phyloP scores from a whole-genome alignment of 2,329 filamentous ascomycete genomes.

The Aspergillus hiratsukae region DNA sequence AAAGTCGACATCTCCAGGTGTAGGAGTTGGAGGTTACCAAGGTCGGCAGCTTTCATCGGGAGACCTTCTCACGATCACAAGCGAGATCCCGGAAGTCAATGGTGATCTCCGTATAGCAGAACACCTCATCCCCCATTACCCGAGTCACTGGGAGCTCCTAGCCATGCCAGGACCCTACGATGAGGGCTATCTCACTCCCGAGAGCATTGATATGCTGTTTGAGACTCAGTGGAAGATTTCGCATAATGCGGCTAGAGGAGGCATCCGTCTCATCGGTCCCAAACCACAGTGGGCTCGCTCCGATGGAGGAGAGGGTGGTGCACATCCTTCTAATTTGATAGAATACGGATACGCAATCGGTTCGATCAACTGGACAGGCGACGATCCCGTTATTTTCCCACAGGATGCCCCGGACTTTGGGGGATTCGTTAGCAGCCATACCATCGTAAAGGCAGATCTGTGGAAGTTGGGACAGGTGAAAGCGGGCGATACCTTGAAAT shows the following conservation, averaged over 20 bases:
- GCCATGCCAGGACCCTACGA: conserved; percentile 56
- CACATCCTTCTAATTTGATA: conserved; percentile 57
- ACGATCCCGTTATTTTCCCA: conserved; percentile 57
- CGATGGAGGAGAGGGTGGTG: conserved; percentile 59
- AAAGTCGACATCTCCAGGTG: conserved; percentile 56
- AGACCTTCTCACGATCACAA: conserved; percentile 47
- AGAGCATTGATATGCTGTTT: conserved; percentile 56
- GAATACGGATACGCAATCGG: conserved; percentile 59
- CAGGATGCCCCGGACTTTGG: conserved; percentile 59
- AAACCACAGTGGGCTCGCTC: conserved; percentile 55
- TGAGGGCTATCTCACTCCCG: conserved; percentile 48
- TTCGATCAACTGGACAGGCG: conserved; percentile 58
- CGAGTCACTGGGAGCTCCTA: conserved; percentile 49
- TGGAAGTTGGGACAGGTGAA: conserved; percentile 62
- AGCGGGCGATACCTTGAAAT: conserved; percentile 53
- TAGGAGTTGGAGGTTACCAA: conserved; percentile 58
- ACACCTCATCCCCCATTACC: conserved; percentile 46
- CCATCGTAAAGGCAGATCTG: conserved; percentile 53
- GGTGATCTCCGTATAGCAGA: conserved; percentile 40
- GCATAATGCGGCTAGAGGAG: conserved; percentile 58
- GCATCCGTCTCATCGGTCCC: conserved; percentile 57
- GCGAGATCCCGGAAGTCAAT: conserved; percentile 31
- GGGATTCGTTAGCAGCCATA: conserved; percentile 55
- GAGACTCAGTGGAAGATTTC: conserved; percentile 55
- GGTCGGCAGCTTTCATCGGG: conserved; percentile 53